Conservation (phyloP, 225 moss, liverwort and hornwort genomes). For the Ulota crispa region DNA sequence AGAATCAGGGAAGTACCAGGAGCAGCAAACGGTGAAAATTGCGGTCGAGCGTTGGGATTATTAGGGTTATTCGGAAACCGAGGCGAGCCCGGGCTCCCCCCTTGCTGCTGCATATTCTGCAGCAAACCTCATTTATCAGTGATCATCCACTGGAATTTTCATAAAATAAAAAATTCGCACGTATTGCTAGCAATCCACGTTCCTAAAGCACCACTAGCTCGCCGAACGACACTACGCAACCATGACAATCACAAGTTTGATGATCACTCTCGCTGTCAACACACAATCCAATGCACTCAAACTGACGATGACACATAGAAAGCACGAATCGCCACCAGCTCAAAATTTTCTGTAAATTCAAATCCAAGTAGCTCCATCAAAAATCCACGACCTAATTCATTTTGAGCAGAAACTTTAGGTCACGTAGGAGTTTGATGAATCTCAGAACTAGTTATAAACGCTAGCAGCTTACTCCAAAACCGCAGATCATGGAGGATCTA, state of each 20-base stretch:
- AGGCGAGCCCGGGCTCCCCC: slow-evolving; percentile 53
- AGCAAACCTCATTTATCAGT: background rate
- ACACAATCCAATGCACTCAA: background rate
- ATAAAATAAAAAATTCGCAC: background rate
- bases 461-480: background rate
- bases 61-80: slow-evolving; percentile 47
- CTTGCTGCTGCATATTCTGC: slow-evolving; percentile 54
- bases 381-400: background rate
- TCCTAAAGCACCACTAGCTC: background rate
- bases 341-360: background rate
- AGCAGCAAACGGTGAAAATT: slow-evolving; percentile 43
- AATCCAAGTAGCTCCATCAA: background rate
- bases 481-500: background rate
- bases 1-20: slow-evolving; percentile 30
- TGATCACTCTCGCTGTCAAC: background rate
- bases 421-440: background rate
- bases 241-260: background rate
- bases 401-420: background rate
- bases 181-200: background rate
- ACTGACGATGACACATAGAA: background rate
- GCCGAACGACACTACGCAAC: background rate
- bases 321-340: background rate
- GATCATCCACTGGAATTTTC: background rate
- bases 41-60: slow-evolving; percentile 35
- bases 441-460: background rate